Base-by-base conservation (phyloP, 1,284 basidiomycete genomes). In the Sporisorium reilianum region DNA sequence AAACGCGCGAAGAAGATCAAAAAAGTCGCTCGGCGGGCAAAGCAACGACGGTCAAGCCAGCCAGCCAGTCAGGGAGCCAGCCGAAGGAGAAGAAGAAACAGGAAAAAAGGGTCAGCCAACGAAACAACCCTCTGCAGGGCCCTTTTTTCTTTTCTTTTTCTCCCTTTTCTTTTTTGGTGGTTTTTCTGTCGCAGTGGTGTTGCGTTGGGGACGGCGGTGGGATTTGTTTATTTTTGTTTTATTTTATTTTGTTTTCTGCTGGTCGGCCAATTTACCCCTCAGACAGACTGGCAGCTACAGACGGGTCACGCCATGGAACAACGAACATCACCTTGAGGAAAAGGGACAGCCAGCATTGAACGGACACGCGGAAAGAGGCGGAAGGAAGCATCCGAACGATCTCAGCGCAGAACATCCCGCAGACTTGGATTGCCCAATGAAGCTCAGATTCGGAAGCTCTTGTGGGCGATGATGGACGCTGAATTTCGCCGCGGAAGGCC, bases 401-500 rank as follows among this genome's bases (percentile, higher is more conserved):
- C 22, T 42, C 45, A 38, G 3, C 3, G 8, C 36, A 38, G n/a
- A 38, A 38, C 36, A n/a, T 38, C 36, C 36, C 5, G 14, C 36
- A n/a, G 14, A 38, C 16, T 4, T 18, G 36, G 16, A 5, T 38
- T 20, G n/a, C n/a, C 38, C 7, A 41, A 20, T 18, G 9, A 41
- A 41, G 36, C 18, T 38, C 36, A 11, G 12, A 34, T 34, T n/a
- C n/a, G n/a, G n/a, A n/a, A n/a, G n/a, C n/a, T n/a, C n/a, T n/a
- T n/a, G n/a, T n/a, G n/a, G n/a, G n/a, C n/a, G n/a, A n/a, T n/a
- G n/a, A n/a, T n/a, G n/a, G n/a, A n/a, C n/a, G n/a, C n/a, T n/a
- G 32, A 55, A 52, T 45, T 52, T 63, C 46, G 34, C 53, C 54
- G 54, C 54, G 41, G 54, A 56, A 45, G 46, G 36, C 34, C 53